A percentile compares a stretch with the other conserved stretches of the same genome.
Evolutionary conservation across 1,284 basidiomycete species (phyloP).

Genomic region (Ceratobasidium sp.): DNA sequence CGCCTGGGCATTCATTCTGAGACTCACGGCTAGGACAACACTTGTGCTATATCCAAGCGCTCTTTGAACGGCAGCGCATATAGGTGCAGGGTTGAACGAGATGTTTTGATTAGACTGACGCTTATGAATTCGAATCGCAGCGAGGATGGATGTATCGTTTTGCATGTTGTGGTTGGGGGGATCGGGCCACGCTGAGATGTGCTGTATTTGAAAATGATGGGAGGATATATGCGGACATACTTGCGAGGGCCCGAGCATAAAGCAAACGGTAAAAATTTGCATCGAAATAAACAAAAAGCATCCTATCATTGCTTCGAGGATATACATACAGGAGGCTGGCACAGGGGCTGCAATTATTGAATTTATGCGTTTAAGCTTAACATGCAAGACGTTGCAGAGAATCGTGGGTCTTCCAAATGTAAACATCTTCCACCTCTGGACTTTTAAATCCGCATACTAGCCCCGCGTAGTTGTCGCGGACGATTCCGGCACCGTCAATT

Average conservation of each 20-base stretch:
- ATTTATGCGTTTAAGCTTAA: constrained; percentile 24
- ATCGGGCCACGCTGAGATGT: neutral
- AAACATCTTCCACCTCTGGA: neutral
- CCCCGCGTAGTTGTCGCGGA: constrained; percentile 10
- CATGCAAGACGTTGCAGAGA: neutral
- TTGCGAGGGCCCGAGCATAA: neutral
- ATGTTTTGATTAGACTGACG: constrained; percentile 25
- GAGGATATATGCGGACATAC: neutral
- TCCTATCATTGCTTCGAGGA: too few relatives aligned
- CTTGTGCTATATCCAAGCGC: constrained; percentile 28
- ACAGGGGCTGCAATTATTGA: neutral
- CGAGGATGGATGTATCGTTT: too few relatives aligned
- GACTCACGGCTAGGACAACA: constrained; percentile 23
- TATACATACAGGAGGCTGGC: too few relatives aligned
- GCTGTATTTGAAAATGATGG: neutral
- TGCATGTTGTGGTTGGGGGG: neutral
- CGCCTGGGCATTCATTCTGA: neutral
- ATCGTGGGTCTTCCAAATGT: neutral
- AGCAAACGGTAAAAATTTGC: neutral
- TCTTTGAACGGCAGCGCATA: constrained; percentile 6
- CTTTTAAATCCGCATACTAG: constrained; percentile 36
- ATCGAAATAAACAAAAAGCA: too few relatives aligned
- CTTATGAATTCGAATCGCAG: constrained; percentile 28
- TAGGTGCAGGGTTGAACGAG: constrained; percentile 17
- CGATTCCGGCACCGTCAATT: constrained; percentile 28